Evolutionary conservation across 306 rosid species (phyloP).

Genomic region (Gastrolobium bilobum): DNA sequence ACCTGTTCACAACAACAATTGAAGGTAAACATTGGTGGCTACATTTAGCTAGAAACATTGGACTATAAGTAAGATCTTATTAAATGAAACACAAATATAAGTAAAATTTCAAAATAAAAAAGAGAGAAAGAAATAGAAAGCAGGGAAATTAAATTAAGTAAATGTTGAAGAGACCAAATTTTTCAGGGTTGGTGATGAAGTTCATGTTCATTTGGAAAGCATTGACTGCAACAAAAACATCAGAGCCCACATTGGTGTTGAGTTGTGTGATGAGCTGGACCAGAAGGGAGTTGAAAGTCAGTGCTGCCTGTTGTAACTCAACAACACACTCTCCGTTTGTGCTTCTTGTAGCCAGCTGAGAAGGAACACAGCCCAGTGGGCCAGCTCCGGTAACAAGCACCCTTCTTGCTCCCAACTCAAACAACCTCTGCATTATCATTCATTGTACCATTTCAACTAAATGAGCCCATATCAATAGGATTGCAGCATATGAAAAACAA

Average conservation of each 20-base stretch:
- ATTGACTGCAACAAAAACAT: slow-evolving; percentile 60
- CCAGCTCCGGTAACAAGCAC: slow-evolving; percentile 71
- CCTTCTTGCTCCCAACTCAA: slow-evolving; percentile 63
- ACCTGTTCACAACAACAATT: slow-evolving; percentile 51
- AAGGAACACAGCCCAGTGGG: slow-evolving; percentile 64
- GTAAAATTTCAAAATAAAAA: neutral
- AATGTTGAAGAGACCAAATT: slow-evolving; percentile 52
- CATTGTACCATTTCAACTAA: too few species aligned
- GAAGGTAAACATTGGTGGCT: neutral
- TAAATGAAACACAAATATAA: too few species aligned
- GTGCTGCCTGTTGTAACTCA: slow-evolving; percentile 57
- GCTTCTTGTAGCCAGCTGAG: slow-evolving; percentile 61
- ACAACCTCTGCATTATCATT: slow-evolving; percentile 46
- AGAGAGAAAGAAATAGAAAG: neutral
- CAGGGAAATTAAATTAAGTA: neutral
- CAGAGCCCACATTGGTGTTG: slow-evolving; percentile 49
- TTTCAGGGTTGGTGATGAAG: slow-evolving; percentile 57
- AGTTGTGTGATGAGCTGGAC: slow-evolving; percentile 50
- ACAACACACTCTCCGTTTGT: slow-evolving; percentile 60
- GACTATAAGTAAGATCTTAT: too few species aligned
- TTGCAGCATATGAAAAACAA: too few species aligned
- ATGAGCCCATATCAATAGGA: too few species aligned
- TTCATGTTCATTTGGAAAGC: slow-evolving; percentile 61
- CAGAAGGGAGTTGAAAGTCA: slow-evolving; percentile 53
- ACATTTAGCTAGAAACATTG: too few species aligned